phyloP scores from a whole-genome alignment of 2,329 filamentous ascomycete species.

The Mollisia scopiformis region DNA sequence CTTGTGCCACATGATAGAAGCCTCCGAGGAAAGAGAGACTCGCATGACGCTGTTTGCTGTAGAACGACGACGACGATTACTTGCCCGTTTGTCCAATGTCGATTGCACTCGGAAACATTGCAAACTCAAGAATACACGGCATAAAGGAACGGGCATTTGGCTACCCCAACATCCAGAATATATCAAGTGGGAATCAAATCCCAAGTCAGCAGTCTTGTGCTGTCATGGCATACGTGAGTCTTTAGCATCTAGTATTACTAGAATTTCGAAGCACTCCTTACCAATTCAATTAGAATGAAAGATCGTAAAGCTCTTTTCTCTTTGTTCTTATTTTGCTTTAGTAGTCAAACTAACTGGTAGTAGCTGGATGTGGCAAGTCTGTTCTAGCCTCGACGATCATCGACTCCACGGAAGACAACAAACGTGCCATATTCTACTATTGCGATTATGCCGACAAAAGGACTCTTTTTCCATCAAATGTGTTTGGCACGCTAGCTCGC shows the following conservation, averaged over 20 bases:
- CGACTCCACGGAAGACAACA: slow-evolving; percentile 1
- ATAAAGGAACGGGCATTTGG: slow-evolving; percentile 20
- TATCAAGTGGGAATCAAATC: slow-evolving; percentile 1
- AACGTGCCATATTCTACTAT: slow-evolving; percentile 12
- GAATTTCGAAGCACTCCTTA: too few relatives aligned
- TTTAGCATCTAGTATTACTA: too few relatives aligned
- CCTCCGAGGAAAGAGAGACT: slow-evolving; percentile 10
- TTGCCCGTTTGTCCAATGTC: slow-evolving; percentile 11
- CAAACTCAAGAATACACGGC: slow-evolving; percentile 8
- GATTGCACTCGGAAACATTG: slow-evolving; percentile 10
- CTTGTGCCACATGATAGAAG: slow-evolving; percentile 21
- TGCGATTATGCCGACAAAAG: slow-evolving; percentile 25
- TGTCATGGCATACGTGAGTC: slow-evolving; percentile 23
- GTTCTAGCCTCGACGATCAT: slow-evolving; percentile 19
- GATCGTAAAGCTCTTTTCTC: too few relatives aligned
- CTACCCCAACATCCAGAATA: slow-evolving; percentile 5
- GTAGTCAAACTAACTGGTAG: slow-evolving; percentile 3
- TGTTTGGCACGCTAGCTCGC: slow-evolving; percentile 17
- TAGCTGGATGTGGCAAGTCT: slow-evolving; percentile 25
- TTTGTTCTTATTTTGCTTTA: too few relatives aligned
- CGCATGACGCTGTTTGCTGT: slow-evolving; percentile 5
- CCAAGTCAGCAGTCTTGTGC: slow-evolving; percentile 10
- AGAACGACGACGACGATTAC: slow-evolving; percentile 7
- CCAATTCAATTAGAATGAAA: too few relatives aligned
- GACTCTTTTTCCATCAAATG: slow-evolving; percentile 16